Evolutionary conservation across 768 basidiomycete genomes (phyloP), one percentile per base, ranked within the genome.

Genomic region (Lentinula sp.): DNA sequence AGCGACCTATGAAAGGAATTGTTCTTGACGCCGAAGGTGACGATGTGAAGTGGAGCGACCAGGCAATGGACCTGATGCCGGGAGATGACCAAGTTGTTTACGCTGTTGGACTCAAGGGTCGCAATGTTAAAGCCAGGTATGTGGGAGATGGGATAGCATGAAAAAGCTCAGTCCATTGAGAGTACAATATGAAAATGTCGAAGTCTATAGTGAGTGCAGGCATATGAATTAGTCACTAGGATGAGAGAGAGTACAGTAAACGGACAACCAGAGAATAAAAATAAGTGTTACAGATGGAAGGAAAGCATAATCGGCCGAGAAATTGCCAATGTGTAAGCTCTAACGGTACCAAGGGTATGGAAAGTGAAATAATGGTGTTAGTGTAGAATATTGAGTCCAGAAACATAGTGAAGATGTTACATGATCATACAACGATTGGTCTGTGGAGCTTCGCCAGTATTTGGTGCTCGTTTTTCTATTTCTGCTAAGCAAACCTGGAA

Each of bases 61-160:
- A 98, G 70, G 93, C 86, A 3, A 84, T 97, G 66, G 95, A 98
- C 74, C 79, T 98, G 42, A 84, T 91, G 57, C 95, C 95, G 8
- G 87, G 83, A 45, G 95, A 98, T 72, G 81, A 83, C 52, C 91
- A 93, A 73, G 80, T 79, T 0, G 70, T 97, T 56, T 71, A 70
- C 46, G 90, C 85, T 5, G 68, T 76, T 37, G 93, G 92, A 2
- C 73, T 95, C 65, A 76, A 82, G 35, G 86, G 87, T 13, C 82
- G 92, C 66, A 68, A 75, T 45, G 79, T 93, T 57, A 84, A 80
- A 65, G 76, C 81, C 63, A 78, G 89, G 64, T 93, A 81, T 72
- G 76, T 93, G 53, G 91, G 92, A 13, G 89, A 93, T 73, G 89
- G 86, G 16, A 79, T 80, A 16, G 87, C 88, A 7, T 92, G 69